Evolutionary conservation across 345 rosid genomes (phyloP).

Genomic region (Populus alba): DNA sequence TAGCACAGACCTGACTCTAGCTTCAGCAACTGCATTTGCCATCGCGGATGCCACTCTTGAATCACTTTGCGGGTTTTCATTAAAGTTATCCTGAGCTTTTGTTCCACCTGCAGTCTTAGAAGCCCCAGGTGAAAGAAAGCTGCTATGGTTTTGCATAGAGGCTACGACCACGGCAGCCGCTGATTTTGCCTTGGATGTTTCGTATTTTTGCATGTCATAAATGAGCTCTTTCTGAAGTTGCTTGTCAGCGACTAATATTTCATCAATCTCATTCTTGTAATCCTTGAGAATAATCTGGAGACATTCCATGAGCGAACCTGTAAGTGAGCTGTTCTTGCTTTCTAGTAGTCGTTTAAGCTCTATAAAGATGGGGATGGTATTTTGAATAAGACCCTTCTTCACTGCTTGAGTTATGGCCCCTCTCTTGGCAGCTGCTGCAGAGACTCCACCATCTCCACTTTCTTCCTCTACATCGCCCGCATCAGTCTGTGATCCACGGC

Average conservation of each 20-base stretch:
- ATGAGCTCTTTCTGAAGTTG: conserved; percentile 94
- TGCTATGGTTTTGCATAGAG: conserved; percentile 31
- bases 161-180: conserved; percentile 51
- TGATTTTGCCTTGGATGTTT: conserved; percentile 59
- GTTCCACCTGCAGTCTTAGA: conserved; percentile 3
- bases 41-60: conserved; percentile 55
- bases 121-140: conserved; percentile 28
- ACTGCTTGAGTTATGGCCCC: conserved; percentile 87
- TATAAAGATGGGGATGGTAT: conserved; percentile 91
- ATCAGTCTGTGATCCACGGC: conserved; percentile 45
- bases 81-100: conserved; percentile 14
- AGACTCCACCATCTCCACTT: conserved; percentile 38
- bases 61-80: conserved; percentile 23
- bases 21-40: conserved; percentile 65
- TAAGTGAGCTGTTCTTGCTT: conserved; percentile 87
- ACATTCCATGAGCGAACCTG: conserved; percentile 92
- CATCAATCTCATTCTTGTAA: conserved; percentile 91
- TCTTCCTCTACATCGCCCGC: conserved; percentile 63
- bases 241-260: conserved; percentile 82
- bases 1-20: conserved; percentile 62
- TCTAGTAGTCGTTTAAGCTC: conserved; percentile 88
- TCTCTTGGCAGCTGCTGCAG: conserved; percentile 64
- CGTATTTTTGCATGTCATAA: conserved; percentile 87
- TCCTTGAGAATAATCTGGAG: conserved; percentile 82
- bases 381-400: conserved; percentile 80